phyloP scores from a whole-genome alignment of 768 basidiomycete species.

The Asterophora lycoperdoides region DNA sequence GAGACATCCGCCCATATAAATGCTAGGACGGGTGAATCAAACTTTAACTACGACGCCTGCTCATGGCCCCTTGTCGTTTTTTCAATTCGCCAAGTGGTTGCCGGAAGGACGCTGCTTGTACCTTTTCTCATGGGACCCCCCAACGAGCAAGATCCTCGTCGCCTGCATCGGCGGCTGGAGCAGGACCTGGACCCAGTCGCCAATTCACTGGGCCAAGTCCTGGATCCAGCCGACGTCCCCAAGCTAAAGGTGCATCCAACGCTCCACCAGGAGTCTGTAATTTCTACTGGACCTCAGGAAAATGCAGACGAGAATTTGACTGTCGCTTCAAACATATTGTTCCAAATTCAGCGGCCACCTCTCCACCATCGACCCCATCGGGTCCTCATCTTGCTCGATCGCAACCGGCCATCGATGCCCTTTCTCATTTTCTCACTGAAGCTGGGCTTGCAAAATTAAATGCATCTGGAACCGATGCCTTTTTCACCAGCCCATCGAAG shows the following conservation, averaged over 20 bases:
- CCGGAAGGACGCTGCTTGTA: slow-evolving; percentile 37
- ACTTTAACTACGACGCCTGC: slow-evolving; percentile 4
- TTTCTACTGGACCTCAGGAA: slow-evolving; percentile 44
- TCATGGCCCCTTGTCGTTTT: slow-evolving; percentile 33
- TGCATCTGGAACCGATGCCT: slow-evolving; percentile 39
- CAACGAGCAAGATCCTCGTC: slow-evolving; percentile 6
- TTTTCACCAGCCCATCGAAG: slow-evolving; percentile 31
- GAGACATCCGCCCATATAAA: not conserved
- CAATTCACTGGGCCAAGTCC: slow-evolving; percentile 6
- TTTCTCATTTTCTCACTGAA: slow-evolving; percentile 44
- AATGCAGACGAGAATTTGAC: slow-evolving; percentile 41
- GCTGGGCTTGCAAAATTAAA: slow-evolving; percentile 41
- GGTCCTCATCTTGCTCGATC: not conserved
- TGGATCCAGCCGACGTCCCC: slow-evolving; percentile 8
- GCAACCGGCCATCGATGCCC: slow-evolving; percentile 15
- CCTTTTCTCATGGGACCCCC: slow-evolving; percentile 23
- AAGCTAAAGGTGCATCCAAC: slow-evolving; percentile 4
- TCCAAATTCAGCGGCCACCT: slow-evolving; percentile 3
- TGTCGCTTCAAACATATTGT: slow-evolving; percentile 40
- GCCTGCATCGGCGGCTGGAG: slow-evolving; percentile 3
- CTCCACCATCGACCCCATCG: not conserved
- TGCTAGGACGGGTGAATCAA: not conserved
- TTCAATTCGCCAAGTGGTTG: slow-evolving; percentile 43
- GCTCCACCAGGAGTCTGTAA: slow-evolving; percentile 38
- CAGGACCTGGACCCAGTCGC: slow-evolving; percentile 5